Percentiles rank a stretch among this genome's conserved stretches.
phyloP scores from a whole-genome alignment of 2,329 filamentous ascomycete genomes.

The Clathrospora elynae region DNA sequence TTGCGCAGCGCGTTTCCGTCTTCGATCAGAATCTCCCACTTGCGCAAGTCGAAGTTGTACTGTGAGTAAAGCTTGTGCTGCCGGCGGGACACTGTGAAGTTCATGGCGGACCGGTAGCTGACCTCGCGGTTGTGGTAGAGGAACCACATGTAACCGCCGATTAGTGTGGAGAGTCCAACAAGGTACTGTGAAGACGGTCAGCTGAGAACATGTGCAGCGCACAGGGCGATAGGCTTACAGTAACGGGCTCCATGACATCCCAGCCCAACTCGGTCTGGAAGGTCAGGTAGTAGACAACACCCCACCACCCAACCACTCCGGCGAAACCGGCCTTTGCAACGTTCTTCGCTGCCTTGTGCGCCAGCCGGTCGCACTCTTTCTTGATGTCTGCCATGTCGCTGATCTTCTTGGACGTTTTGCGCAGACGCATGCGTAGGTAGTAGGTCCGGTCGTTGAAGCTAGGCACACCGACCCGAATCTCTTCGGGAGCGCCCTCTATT shows the following conservation, averaged over 20 bases:
- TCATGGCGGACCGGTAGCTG: slow-evolving; percentile 83
- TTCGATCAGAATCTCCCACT: slow-evolving; percentile 79
- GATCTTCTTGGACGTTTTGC: slow-evolving; percentile 72
- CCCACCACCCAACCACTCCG: slow-evolving; percentile 78
- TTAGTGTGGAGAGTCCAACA: slow-evolving; percentile 81
- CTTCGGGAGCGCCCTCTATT: slow-evolving; percentile 71
- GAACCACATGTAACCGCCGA: slow-evolving; percentile 92
- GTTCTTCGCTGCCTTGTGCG: slow-evolving; percentile 76
- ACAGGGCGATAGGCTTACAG: slow-evolving; percentile 48
- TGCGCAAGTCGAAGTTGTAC: slow-evolving; percentile 73
- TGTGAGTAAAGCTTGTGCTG: slow-evolving; percentile 77
- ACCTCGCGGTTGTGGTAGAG: slow-evolving; percentile 90
- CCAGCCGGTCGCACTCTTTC: slow-evolving; percentile 77
- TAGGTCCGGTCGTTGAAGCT: slow-evolving; percentile 90
- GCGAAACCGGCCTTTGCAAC: slow-evolving; percentile 81
- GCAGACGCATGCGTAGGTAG: slow-evolving; percentile 77
- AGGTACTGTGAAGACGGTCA: slow-evolving; percentile 61
- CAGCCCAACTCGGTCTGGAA: slow-evolving; percentile 78
- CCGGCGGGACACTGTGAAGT: slow-evolving; percentile 79
- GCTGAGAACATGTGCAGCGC: background rate
- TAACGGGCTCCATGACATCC: slow-evolving; percentile 90
- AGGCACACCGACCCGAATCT: slow-evolving; percentile 80
- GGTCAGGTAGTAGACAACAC: slow-evolving; percentile 71
- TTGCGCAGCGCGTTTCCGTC: slow-evolving; percentile 77
- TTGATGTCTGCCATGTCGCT: slow-evolving; percentile 74